These are phyloP conservation scores for Hypoxylon sp. DNA, from an alignment of 2,329 filamentous ascomycete species.

Conservation along the genomic window DNA sequence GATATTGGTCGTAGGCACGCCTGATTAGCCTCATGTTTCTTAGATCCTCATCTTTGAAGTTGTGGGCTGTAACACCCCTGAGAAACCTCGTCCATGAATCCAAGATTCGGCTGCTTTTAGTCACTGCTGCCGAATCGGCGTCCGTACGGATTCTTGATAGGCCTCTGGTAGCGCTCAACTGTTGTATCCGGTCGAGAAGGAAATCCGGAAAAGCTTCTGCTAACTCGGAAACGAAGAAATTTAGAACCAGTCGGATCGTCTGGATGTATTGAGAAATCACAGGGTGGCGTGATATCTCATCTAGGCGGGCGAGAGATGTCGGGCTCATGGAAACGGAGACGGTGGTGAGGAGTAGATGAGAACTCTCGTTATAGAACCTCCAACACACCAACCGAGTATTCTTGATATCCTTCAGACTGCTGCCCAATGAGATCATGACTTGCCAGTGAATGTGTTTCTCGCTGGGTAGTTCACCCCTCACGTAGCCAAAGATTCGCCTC, in stretches of 20 bases:
- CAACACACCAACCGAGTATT: conserved; percentile 41
- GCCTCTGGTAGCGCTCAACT: background rate
- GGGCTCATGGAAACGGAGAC: conserved; percentile 29
- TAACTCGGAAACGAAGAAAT: conserved; percentile 12
- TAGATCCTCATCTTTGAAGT: conserved; percentile 8
- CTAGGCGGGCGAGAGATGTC: conserved; percentile 36
- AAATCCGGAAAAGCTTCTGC: background rate
- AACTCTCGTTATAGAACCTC: conserved; percentile 41
- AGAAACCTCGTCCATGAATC: background rate
- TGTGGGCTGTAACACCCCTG: background rate
- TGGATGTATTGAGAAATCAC: conserved; percentile 36
- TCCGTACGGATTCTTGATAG: background rate
- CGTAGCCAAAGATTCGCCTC: conserved; percentile 16
- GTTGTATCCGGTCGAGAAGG: background rate
- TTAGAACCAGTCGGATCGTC: conserved; percentile 12
- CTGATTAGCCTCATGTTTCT: conserved; percentile 1
- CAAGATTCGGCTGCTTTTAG: background rate
- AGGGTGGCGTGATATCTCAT: conserved; percentile 42
- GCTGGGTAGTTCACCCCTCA: background rate
- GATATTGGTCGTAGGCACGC: conserved; percentile 2
- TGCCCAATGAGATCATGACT: background rate
- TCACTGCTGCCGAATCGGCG: background rate
- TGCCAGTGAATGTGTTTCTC: background rate
- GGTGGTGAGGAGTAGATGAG: conserved; percentile 38
- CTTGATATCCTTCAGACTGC: conserved; percentile 19